These are phyloP conservation scores for Nyssa sinensis DNA, from an alignment of 148 eudicot species.

Conservation along the genomic window DNA sequence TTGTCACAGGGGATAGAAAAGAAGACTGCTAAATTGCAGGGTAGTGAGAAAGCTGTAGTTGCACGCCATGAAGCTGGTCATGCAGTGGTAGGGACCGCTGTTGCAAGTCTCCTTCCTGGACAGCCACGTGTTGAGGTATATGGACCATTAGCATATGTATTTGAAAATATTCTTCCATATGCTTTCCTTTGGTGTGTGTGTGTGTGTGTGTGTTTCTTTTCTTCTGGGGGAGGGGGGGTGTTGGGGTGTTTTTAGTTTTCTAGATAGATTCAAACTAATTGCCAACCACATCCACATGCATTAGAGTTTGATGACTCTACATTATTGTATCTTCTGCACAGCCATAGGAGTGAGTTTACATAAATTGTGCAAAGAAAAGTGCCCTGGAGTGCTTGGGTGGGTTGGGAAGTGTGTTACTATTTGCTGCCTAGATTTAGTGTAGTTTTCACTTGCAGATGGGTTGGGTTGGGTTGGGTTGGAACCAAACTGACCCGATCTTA, in stretches of 20 bases:
- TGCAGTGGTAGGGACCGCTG: constrained; percentile 95
- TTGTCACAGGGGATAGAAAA: constrained; percentile 83
- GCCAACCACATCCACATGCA: constrained; percentile 4
- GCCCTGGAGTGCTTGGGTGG: no score
- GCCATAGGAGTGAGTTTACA: no score
- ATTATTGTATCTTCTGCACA: not conserved
- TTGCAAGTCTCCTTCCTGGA: constrained; percentile 88
- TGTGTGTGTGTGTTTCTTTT: no score
- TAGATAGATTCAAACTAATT: not conserved
- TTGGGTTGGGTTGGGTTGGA: no score
- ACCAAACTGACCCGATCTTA: not conserved
- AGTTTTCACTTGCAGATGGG: no score
- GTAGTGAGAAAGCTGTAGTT: constrained; percentile 91
- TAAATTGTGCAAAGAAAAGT: no score
- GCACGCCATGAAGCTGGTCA: constrained; percentile 99
- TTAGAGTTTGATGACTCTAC: not conserved
- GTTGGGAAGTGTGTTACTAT: not conserved
- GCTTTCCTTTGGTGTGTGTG: no score
- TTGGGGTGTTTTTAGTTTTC: no score
- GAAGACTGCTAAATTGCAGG: constrained; percentile 83
- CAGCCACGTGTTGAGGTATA: constrained; percentile 95
- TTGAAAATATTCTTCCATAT: constrained; percentile 3
- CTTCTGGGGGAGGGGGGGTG: not conserved
- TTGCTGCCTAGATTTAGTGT: no score
- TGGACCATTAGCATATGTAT: not conserved